Conservation (phyloP, 2,329 filamentous ascomycete species). For the Fusarium beomiforme region DNA sequence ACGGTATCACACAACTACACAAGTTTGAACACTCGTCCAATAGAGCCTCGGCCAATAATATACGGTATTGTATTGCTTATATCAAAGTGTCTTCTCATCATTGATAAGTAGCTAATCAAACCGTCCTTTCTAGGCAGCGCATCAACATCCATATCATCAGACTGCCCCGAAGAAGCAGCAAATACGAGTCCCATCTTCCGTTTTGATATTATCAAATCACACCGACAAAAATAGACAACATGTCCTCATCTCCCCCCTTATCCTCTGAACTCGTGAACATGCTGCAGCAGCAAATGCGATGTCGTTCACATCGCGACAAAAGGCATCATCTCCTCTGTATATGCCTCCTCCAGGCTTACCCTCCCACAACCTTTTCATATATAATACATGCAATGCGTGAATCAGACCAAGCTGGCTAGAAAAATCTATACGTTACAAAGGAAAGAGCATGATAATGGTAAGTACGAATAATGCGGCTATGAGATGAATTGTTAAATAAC, state of each 20-base stretch:
- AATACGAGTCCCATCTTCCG: slow-evolving; percentile 6
- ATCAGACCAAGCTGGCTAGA: slow-evolving; percentile 7
- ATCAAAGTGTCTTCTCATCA: neutral
- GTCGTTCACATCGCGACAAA: slow-evolving; percentile 31
- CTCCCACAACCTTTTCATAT: slow-evolving; percentile 20
- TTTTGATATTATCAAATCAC: slow-evolving; percentile 14
- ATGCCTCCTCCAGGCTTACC: slow-evolving; percentile 20
- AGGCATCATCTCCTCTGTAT: slow-evolving; percentile 14
- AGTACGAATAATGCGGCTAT: neutral
- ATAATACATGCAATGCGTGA: slow-evolving; percentile 39
- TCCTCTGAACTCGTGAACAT: slow-evolving; percentile 11
- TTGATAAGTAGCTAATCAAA: slow-evolving; percentile 8
- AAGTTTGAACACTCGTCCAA: neutral
- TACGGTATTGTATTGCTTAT: neutral
- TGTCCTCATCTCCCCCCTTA: neutral
- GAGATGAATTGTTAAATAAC: slow-evolving; percentile 4
- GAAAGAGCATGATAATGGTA: slow-evolving; percentile 11
- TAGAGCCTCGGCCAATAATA: neutral
- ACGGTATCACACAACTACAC: neutral
- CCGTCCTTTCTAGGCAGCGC: slow-evolving; percentile 9
- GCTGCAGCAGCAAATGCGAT: slow-evolving; percentile 23
- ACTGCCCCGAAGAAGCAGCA: slow-evolving; percentile 5
- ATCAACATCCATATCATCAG: slow-evolving; percentile 6
- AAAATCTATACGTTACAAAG: slow-evolving; percentile 35
- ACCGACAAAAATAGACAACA: slow-evolving; percentile 9